Percentiles rank a stretch among this genome's conserved stretches.
Conservation (phyloP, 2,329 filamentous ascomycete genomes). For the Dryadomyces quercivorus region DNA sequence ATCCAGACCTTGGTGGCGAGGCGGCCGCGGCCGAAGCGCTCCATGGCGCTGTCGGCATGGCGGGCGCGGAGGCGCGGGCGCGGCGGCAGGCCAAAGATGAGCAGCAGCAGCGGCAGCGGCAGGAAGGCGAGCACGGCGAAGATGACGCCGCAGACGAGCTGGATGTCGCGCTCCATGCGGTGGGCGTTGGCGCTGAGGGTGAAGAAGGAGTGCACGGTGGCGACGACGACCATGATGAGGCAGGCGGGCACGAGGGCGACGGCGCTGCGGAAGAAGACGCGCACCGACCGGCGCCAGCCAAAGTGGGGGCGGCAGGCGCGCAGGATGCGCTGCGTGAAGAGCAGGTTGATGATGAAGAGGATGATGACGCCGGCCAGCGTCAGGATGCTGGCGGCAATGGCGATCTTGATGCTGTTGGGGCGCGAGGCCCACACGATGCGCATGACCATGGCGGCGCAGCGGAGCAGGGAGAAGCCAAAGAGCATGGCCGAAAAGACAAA, state of each 20-base stretch:
- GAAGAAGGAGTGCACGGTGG: constrained; percentile 53
- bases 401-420: constrained; percentile 26
- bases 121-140: constrained; percentile 56
- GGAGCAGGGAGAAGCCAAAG: constrained; percentile 47
- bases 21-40: constrained; percentile 55
- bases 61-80: constrained; percentile 11
- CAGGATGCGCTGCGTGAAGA: constrained; percentile 65
- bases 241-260: constrained; percentile 42
- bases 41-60: constrained; percentile 19
- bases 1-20: constrained; percentile 56
- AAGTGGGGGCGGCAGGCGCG: constrained; percentile 58
- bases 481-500: constrained; percentile 46
- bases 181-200: constrained; percentile 41
- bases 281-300: constrained; percentile 52
- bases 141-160: constrained; percentile 48
- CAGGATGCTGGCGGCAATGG: constrained; percentile 54
- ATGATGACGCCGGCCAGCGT: constrained; percentile 63
- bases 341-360: constrained; percentile 65
- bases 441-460: constrained; percentile 36
- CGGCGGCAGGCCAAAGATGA: constrained; percentile 34
- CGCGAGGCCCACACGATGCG: constrained; percentile 40
- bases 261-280: constrained; percentile 41
- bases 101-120: constrained; percentile 43
- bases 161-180: constrained; percentile 45
- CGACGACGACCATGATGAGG: constrained; percentile 54